Percentiles rank a stretch among this genome's conserved stretches.
These are phyloP conservation scores for Ramaria sp. DNA, from an alignment of 768 basidiomycete genomes.

Conservation along the genomic window DNA sequence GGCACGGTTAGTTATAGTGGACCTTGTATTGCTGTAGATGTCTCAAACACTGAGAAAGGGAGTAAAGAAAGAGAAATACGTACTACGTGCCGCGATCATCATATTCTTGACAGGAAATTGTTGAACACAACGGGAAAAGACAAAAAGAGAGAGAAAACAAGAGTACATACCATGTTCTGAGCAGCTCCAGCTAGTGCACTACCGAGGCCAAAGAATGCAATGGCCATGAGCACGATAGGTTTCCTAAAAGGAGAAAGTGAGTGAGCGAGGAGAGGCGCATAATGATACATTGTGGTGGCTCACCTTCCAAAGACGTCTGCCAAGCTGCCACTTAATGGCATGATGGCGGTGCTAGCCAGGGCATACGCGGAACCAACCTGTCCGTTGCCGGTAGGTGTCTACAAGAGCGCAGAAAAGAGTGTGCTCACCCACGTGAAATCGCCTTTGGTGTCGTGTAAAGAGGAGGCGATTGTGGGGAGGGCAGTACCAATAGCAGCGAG, in stretches of 20 bases:
- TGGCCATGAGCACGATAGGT: too few species aligned
- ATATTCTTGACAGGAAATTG: too few species aligned
- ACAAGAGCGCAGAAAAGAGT: constrained; percentile 8
- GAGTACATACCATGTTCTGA: too few species aligned
- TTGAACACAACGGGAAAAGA: too few species aligned
- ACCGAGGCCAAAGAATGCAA: too few species aligned
- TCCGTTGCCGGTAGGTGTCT: constrained; percentile 10
- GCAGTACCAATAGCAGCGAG: background rate
- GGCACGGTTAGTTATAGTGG: too few species aligned
- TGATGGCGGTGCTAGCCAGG: constrained; percentile 28
- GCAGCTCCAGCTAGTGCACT: constrained; percentile 33
- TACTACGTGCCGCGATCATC: constrained; percentile 31
- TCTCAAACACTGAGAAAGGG: background rate
- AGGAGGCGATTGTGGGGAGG: too few species aligned
- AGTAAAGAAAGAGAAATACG: background rate
- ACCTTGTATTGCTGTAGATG: constrained; percentile 25
- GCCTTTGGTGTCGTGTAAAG: too few species aligned
- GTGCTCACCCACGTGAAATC: background rate
- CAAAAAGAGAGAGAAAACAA: too few species aligned
- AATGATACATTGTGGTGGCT: constrained; percentile 21
- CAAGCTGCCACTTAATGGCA: constrained; percentile 29
- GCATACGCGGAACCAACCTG: too few species aligned
- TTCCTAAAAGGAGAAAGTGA: too few species aligned
- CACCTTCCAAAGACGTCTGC: constrained; percentile 31
- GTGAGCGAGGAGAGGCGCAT: constrained; percentile 26